Evolutionary conservation across 768 basidiomycete species (phyloP).

Genomic region (Flagelloscypha sp.): DNA sequence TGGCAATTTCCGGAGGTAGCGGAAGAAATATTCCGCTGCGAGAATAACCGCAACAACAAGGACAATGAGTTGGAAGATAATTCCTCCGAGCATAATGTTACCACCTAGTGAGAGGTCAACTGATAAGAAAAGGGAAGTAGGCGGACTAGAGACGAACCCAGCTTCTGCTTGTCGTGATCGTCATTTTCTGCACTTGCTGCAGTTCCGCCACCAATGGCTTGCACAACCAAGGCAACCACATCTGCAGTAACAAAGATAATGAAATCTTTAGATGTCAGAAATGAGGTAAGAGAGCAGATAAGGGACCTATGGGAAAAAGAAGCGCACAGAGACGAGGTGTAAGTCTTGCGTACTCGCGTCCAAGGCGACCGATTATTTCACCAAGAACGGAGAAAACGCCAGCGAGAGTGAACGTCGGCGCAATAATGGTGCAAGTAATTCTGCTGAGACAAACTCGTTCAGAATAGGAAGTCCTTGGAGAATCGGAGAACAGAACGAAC

Average conservation of each 20-base stretch:
- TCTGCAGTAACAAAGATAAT: too few relatives aligned
- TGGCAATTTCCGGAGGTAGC: constrained; percentile 16
- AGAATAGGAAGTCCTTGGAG: too few relatives aligned
- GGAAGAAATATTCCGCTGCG: constrained; percentile 24
- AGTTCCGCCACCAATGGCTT: constrained; percentile 36
- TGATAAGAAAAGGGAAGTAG: not conserved
- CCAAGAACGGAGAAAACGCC: constrained; percentile 10
- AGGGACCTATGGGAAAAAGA: too few relatives aligned
- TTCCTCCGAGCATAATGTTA: constrained; percentile 10
- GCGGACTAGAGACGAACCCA: constrained; percentile 11
- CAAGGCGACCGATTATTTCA: constrained; percentile 24
- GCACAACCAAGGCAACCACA: too few relatives aligned
- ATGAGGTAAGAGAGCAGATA: too few relatives aligned
- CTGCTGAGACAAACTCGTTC: too few relatives aligned
- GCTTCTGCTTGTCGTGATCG: constrained; percentile 12
- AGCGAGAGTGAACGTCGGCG: constrained; percentile 43
- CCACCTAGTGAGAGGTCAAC: constrained; percentile 9
- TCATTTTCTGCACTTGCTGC: constrained; percentile 19
- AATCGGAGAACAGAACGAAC: too few relatives aligned
- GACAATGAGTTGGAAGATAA: constrained; percentile 6
- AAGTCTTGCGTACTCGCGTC: constrained; percentile 26
- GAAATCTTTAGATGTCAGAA: too few relatives aligned
- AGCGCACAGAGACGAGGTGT: constrained; percentile 24
- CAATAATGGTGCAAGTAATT: constrained; percentile 38
- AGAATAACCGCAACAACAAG: not conserved